Conservation (phyloP, 805 yeast genomes). For the Pichia occidentalis region DNA sequence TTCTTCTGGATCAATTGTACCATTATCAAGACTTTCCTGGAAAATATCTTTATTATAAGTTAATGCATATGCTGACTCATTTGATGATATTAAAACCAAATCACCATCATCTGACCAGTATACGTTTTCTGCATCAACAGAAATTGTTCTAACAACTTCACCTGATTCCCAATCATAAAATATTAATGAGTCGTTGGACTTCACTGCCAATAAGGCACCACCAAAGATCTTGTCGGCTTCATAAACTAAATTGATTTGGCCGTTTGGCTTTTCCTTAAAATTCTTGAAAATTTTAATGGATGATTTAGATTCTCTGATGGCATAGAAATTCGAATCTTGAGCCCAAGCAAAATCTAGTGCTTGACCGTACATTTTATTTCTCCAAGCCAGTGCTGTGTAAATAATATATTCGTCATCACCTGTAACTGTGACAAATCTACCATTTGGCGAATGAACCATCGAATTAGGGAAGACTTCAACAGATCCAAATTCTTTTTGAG, state of each 20-base stretch:
- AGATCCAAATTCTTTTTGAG: slow-evolving; percentile 87
- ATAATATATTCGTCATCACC: slow-evolving; percentile 98
- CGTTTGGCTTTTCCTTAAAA: slow-evolving; percentile 69
- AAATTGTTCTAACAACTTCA: slow-evolving; percentile 76
- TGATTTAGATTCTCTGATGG: slow-evolving; percentile 65
- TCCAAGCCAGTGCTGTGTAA: slow-evolving; percentile 96
- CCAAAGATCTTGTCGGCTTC: slow-evolving; percentile 77
- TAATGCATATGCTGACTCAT: slow-evolving; percentile 72
- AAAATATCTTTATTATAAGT: slow-evolving; percentile 64
- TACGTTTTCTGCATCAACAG: slow-evolving; percentile 76
- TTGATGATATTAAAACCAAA: slow-evolving; percentile 65
- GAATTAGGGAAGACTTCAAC: slow-evolving; percentile 89
- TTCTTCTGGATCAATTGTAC: slow-evolving; percentile 64
- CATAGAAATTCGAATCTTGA: slow-evolving; percentile 80
- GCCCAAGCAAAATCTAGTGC: slow-evolving; percentile 95
- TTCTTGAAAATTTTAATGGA: slow-evolving; percentile 70
- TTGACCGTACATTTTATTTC: slow-evolving; percentile 87
- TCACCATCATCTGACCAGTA: slow-evolving; percentile 95
- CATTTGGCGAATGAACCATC: slow-evolving; percentile 90
- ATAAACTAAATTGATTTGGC: slow-evolving; percentile 58
- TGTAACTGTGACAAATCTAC: slow-evolving; percentile 91
- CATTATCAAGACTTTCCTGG: slow-evolving; percentile 53
- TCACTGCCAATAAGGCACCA: slow-evolving; percentile 83
- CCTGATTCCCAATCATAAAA: slow-evolving; percentile 95
- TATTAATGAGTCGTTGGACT: slow-evolving; percentile 75